Evolutionary conservation across 2,329 filamentous ascomycete genomes (phyloP), one percentile per base, ranked within the genome.

Genomic region (Aspergillus pseudotamarii): DNA sequence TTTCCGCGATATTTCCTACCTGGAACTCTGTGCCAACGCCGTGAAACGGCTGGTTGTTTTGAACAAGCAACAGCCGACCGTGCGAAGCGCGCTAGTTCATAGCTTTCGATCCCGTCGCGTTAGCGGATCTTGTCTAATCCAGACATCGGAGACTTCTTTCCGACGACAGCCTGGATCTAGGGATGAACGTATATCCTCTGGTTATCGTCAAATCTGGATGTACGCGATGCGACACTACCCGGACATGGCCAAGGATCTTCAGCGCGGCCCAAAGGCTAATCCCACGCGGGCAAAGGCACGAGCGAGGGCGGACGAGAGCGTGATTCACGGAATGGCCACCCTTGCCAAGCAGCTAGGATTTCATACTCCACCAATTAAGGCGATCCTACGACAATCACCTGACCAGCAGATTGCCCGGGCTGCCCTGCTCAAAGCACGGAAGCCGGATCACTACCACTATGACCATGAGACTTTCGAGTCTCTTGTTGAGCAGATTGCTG

Each of bases 1-100:
- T 65, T 80, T 80, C 62, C 63, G 76, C 57, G 73, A 80, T 60
- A 62, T 79, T 12, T 74, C 71, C 53, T 79, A 76, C 60, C 61
- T 80, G 8, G 66, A 74, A 67, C 62, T 57, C 28, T 71, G 66
- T 46, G 67, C 69, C 26, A 57, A 75, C 58, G 68, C 58, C 54
- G 58, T 78, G 41, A 76, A 77, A 65, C 66, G 62, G 61, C 68
- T 78, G n/a, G 43, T 60, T 21, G 16, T 38, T 23, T 51, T 61
- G 30, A 57, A 61, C 59, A 61, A 57, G 53, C 21, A 61, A 26
- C 38, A 48, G 38, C 41, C n/a, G 10, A 57, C 58, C 19, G 14
- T 57, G n/a, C 51, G 32, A n/a, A 2, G 53, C 32, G 51, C 53
- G 34, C 43, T 61, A 11, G 36, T 56, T 12, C 50, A 55, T 51